These are phyloP conservation scores for Mortierella polycephala DNA, from an alignment of 371 early-diverging fungal genomes.

Conservation along the genomic window DNA sequence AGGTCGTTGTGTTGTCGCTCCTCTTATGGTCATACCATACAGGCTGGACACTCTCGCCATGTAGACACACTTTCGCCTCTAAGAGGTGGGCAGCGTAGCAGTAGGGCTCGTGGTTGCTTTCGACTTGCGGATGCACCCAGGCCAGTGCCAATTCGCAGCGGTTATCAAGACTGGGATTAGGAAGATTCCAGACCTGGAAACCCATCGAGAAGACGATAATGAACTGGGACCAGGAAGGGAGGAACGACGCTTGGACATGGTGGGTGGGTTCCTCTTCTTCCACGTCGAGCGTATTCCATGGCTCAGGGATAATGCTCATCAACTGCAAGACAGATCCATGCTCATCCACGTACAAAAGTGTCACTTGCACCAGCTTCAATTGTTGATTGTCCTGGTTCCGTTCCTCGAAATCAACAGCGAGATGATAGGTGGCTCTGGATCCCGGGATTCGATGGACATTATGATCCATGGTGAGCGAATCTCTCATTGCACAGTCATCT, in stretches of 20 bases:
- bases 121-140: conserved; percentile 10
- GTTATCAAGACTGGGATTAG: conserved; percentile 2
- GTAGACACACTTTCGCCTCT: conserved; percentile 5
- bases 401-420: conserved; percentile 21
- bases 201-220: conserved; percentile 13
- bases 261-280: conserved; percentile 12
- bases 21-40: background rate
- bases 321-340: conserved; percentile 2
- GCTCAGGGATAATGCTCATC: conserved; percentile 18
- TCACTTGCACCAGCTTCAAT: conserved; percentile 2
- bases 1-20: background rate
- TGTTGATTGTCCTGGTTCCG: conserved; percentile 5
- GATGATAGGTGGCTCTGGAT: conserved; percentile 1
- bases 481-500: background rate
- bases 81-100: background rate
- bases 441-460: conserved; percentile 8
- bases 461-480: background rate
- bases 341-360: conserved; percentile 11
- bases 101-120: background rate
- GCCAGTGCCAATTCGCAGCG: conserved; percentile 7
- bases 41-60: conserved; percentile 15
- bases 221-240: conserved; percentile 15
- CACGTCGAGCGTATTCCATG: conserved; percentile 10
- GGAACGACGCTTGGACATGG: conserved; percentile 19
- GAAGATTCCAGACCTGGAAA: conserved; percentile 26